Conservation (phyloP, 2,329 filamentous ascomycete species). For the Rhynchosporium secalis region DNA sequence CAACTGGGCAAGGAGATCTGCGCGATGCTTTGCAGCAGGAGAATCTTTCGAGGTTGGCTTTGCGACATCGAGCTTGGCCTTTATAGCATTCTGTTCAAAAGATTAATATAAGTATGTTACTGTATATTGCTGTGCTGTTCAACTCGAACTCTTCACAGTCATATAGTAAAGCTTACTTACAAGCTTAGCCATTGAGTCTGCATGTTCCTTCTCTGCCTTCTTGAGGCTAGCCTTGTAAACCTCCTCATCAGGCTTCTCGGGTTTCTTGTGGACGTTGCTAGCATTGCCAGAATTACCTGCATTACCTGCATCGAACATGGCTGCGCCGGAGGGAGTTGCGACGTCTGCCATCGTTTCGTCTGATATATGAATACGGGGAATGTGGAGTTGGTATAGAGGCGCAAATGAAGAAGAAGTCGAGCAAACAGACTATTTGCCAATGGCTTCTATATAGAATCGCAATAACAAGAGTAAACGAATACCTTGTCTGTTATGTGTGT, state of each 20-base stretch:
- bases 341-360: constrained; percentile 49
- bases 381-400: neutral
- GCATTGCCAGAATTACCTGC: constrained; percentile 43
- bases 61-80: constrained; percentile 83
- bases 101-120: constrained; percentile 20
- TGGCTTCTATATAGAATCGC: constrained; percentile 11
- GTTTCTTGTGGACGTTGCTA: constrained; percentile 53
- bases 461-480: constrained; percentile 30
- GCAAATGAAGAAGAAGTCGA: neutral
- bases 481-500: constrained; percentile 25
- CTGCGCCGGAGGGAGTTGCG: constrained; percentile 46
- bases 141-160: neutral
- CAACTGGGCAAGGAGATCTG: constrained; percentile 80
- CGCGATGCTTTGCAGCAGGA: constrained; percentile 76
- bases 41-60: constrained; percentile 80
- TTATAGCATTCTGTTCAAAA: constrained; percentile 72
- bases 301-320: constrained; percentile 42
- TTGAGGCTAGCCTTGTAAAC: constrained; percentile 77
- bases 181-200: constrained; percentile 70
- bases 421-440: neutral
- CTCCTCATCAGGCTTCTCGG: constrained; percentile 84
- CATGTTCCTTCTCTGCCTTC: constrained; percentile 84
- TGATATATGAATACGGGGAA: neutral
- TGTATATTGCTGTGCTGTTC: constrained; percentile 17
- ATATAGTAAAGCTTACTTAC: constrained; percentile 46